Base-by-base conservation (phyloP, 352 stramenopile species). In the Phytophthora fragariae region DNA sequence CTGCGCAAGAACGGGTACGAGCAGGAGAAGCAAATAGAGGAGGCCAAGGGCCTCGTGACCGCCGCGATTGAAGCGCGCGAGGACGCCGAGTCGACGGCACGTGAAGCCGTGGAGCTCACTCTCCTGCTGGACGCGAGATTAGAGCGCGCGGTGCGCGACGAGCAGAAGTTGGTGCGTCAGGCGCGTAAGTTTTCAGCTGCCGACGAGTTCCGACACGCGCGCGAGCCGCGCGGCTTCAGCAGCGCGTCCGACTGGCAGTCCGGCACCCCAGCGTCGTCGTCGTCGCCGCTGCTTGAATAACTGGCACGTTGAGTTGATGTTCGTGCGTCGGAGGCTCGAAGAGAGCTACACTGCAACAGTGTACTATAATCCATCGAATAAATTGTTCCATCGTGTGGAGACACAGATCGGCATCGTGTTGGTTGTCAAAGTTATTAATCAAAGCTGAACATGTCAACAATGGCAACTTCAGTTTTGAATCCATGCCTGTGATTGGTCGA, bases 11-110 rank as follows among this genome's bases (percentile, higher is more conserved):
- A 92, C 66, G 85, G 92, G 64, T 71, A 65, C 19, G 84, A 90
- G 14, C 89, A 96, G 57, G 89, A 95, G 35, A 69, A 75, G 19
- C 89, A 96, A 66, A 80, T 96, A 41, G 80, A 88, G 17, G 72
- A 96, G 47, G 89, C 89, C 24, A 93, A 93, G 77, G 53, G 58
- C 41, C 81, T 95, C 60, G 84, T 96, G 47, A 89, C 72, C 72
- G 84, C 85, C 59, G 89, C 89, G 57, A 90, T 95, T 49, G 83
- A 92, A 83, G 88, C 87, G 61, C 86, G 86, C 60, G 86, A 94
- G 67, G 83, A 88, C 39, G 88, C 89, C 10, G 86, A 95, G 73
- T 76, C 81, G 29, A 94, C 82, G 39, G 88, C 89, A 37, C 77
- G 76, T 65, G 89, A 96, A 73, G 88, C 89, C 33, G 76, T 95